Conservation (phyloP, 2,329 filamentous ascomycete genomes). For the Aureobasidium leucospermi region DNA sequence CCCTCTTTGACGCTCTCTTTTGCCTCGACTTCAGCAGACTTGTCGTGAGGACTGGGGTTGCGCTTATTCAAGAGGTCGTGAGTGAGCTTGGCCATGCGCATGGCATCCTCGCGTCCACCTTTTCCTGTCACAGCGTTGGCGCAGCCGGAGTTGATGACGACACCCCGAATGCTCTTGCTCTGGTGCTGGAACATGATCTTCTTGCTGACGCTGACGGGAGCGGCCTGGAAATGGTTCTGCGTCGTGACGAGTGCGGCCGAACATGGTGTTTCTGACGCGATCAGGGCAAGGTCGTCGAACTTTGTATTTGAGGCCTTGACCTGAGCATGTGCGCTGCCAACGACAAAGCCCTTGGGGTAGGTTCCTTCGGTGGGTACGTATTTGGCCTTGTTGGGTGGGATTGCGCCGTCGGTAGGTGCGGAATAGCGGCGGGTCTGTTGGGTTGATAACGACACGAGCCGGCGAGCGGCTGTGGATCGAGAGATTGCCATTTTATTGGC, state of each 20-base stretch:
- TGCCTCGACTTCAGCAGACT: neutral
- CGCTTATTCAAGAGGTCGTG: conserved; percentile 54
- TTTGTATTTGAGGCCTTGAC: conserved; percentile 90
- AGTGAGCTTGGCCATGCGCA: conserved; percentile 70
- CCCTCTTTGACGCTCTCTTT: conserved; percentile 13
- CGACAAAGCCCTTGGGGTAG: conserved; percentile 84
- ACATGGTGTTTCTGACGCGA: conserved; percentile 80
- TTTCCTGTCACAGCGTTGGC: conserved; percentile 95
- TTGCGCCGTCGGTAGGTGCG: conserved; percentile 48
- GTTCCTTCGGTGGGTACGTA: conserved; percentile 79
- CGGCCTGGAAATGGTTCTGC: conserved; percentile 96
- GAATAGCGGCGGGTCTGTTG: conserved; percentile 49
- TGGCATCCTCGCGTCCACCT: conserved; percentile 81
- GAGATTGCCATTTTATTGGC: conserved; percentile 3
- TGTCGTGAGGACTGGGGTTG: neutral
- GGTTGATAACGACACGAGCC: conserved; percentile 20
- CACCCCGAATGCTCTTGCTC: conserved; percentile 66
- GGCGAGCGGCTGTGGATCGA: conserved; percentile 16
- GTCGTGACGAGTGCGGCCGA: conserved; percentile 84
- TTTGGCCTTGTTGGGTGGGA: conserved; percentile 78
- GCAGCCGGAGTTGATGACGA: conserved; percentile 92
- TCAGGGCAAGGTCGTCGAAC: conserved; percentile 82
- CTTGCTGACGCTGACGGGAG: conserved; percentile 80
- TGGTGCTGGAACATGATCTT: conserved; percentile 54
- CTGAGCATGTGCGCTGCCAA: conserved; percentile 80